phyloP scores from a whole-genome alignment of 2,329 filamentous ascomycete genomes.

The Aspergillus tamarii region DNA sequence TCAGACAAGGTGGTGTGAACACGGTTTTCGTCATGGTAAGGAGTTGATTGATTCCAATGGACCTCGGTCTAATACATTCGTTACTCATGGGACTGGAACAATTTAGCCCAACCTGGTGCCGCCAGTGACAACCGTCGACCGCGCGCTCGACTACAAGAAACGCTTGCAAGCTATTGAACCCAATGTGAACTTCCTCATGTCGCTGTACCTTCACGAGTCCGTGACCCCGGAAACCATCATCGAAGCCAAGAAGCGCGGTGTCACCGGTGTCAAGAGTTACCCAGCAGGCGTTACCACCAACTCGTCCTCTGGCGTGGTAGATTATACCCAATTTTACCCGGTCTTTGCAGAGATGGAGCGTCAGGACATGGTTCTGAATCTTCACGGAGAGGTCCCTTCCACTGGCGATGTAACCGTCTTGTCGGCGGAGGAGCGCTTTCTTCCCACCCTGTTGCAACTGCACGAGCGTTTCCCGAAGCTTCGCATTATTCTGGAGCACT shows the following conservation, averaged over 20 bases:
- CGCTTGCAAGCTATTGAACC: conserved; percentile 64
- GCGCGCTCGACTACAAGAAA: conserved; percentile 68
- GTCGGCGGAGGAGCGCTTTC: conserved; percentile 74
- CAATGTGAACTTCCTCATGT: conserved; percentile 72
- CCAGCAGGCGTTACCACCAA: conserved; percentile 59
- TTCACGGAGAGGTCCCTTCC: conserved; percentile 74
- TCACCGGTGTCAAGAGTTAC: conserved; percentile 64
- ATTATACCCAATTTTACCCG: conserved; percentile 49
- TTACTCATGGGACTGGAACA: conserved; percentile 18
- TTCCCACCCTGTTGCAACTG: conserved; percentile 76
- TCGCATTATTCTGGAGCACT: conserved; percentile 72
- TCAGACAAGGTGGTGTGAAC: conserved; percentile 66
- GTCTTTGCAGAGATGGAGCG: conserved; percentile 90
- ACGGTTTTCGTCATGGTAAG: conserved; percentile 60
- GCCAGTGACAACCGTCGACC: conserved; percentile 62
- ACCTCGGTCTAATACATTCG: conserved; percentile 1
- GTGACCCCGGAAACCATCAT: conserved; percentile 71
- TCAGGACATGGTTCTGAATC: conserved; percentile 79
- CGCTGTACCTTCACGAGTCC: conserved; percentile 67
- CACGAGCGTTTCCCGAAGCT: conserved; percentile 71
- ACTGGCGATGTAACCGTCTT: conserved; percentile 56
- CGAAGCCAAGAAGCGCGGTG: conserved; percentile 72
- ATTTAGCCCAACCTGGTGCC: conserved; percentile 66
- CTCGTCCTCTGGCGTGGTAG: conserved; percentile 54
- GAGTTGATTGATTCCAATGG: conserved; percentile 4